Evolutionary conservation across 805 yeast species (phyloP), one percentile per base, ranked within the genome.

Genomic region (Wickerhamiella occidentalis): DNA sequence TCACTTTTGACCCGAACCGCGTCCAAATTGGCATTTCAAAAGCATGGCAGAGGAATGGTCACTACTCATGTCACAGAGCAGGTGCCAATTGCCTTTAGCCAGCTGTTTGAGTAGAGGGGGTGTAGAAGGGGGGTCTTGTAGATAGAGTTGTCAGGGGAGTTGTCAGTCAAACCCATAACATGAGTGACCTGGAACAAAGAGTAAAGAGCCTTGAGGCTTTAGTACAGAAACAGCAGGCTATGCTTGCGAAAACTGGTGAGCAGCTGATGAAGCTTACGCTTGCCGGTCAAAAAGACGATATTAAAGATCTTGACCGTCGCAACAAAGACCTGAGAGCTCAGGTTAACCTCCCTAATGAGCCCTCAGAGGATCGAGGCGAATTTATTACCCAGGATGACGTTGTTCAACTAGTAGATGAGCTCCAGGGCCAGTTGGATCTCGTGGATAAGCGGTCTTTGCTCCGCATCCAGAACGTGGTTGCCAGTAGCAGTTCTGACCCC

Each of bases 321-420:
- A 44, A 54, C 56, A 33, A 44, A 47, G 48, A 45, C 22, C 28
- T 45, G 6, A 36, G 48, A 19, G n/a, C 26, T 6, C 29, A 26
- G 23, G 48, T 28, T 4, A 45, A 45, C 18, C 43, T 45, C 4
- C 58, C 28, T 40, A 30, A 46, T 51, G 21, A 6, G 43, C 42
- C 21, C 11, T 18, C 22, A 28, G 36, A 47, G 45, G 47, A 26
- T 45, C 29, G 23, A 15, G 15, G 11, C 6, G 60, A 54, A 19
- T 54, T 28, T 55, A 85, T 80, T 33, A 78, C 90, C 3, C 82
- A 85, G 56, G 94, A 84, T 51, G 97, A 90, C 60, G 67, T 88
- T 11, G 83, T 83, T 3, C 90, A 85, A 61, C 70, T 88, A 42
- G 96, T 87, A 12, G 85, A 85, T 9, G 97, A 88, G 64, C 68